These are phyloP conservation scores for Annulohypoxylon stygium DNA, from an alignment of 495 filamentous ascomycete species.

Conservation along the genomic window DNA sequence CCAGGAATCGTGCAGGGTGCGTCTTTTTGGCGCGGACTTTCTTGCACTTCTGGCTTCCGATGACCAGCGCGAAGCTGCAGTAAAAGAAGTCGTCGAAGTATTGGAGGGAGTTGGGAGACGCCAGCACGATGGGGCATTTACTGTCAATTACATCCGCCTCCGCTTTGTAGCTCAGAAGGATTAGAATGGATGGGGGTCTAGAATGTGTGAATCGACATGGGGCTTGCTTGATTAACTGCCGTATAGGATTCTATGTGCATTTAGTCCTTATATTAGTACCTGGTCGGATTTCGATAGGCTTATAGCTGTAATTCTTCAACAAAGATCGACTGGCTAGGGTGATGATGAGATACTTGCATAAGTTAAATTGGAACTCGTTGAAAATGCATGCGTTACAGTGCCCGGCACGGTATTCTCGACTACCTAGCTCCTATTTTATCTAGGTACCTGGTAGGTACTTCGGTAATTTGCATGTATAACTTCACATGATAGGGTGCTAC, in stretches of 20 bases:
- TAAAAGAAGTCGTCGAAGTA: constrained; percentile 11
- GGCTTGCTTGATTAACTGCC: not conserved
- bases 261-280: not conserved
- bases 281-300: not conserved
- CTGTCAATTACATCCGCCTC: constrained; percentile 22
- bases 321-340: not conserved
- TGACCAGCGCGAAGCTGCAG: constrained; percentile 7
- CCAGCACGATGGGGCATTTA: constrained; percentile 23
- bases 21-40: constrained; percentile 20
- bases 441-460: too few species aligned
- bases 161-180: constrained; percentile 20
- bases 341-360: not conserved
- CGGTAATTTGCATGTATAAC: too few species aligned
- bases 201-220: not conserved
- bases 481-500: too few species aligned
- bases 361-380: not conserved
- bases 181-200: not conserved
- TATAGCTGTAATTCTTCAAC: not conserved
- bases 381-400: not conserved
- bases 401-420: too few species aligned
- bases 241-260: not conserved
- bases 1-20: constrained; percentile 11
- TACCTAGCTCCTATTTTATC: too few species aligned
- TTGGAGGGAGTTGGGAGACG: constrained; percentile 17
- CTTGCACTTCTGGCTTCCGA: constrained; percentile 9